A percentile compares a stretch with the other conserved stretches of the same genome.
Conservation (phyloP, 805 yeast species). For the Yamadazyma kitorensis region DNA sequence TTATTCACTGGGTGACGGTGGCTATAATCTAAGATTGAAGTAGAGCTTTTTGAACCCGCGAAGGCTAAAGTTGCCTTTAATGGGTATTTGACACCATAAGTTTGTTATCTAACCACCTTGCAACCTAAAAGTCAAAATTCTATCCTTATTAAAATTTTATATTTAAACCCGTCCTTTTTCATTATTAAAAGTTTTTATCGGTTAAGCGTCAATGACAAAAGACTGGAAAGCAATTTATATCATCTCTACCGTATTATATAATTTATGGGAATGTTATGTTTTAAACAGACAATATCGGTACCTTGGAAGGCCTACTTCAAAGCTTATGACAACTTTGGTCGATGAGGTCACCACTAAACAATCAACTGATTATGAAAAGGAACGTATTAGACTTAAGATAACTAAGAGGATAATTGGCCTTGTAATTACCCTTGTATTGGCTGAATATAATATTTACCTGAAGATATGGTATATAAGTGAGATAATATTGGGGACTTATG, state of each 20-base stretch:
- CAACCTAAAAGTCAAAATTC: no score
- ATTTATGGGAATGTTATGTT: slow-evolving; percentile 1
- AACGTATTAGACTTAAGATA: slow-evolving; percentile 1
- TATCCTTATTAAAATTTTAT: no score
- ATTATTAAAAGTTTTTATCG: no score
- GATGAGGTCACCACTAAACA: slow-evolving; percentile 1
- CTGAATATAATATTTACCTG: slow-evolving; percentile 1
- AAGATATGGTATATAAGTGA: slow-evolving; percentile 1
- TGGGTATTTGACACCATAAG: no score
- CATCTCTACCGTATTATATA: slow-evolving; percentile 1
- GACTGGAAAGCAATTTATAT: slow-evolving; percentile 1
- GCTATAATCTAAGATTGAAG: no score
- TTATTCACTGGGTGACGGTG: no score
- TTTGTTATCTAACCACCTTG: no score
- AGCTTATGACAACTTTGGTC: slow-evolving; percentile 1
- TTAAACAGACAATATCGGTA: slow-evolving; percentile 1
- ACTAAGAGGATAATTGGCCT: background rate
- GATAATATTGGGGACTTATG: no score
- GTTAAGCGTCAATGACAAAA: no score
- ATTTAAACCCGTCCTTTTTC: no score
- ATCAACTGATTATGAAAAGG: slow-evolving; percentile 3
- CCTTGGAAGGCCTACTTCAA: slow-evolving; percentile 1
- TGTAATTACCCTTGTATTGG: background rate
- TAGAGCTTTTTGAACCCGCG: no score
- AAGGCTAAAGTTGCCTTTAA: no score